These are phyloP conservation scores for Madurella mycetomatis DNA, from an alignment of 2,329 filamentous ascomycete species.

Conservation along the genomic window DNA sequence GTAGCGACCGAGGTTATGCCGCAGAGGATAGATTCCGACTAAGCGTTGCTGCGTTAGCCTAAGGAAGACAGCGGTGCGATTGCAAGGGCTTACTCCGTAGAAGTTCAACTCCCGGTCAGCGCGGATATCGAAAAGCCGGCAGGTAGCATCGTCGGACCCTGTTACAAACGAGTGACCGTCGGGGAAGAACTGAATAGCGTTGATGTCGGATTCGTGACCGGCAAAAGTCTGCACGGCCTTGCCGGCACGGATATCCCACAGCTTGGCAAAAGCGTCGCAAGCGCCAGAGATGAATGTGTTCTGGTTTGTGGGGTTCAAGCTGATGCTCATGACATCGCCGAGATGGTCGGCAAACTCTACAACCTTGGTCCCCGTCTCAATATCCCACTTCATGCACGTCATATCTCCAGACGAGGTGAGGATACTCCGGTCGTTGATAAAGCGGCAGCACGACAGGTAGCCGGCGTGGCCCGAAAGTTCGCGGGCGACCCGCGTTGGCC, in stretches of 20 bases:
- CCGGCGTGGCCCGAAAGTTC: slow-evolving; percentile 96
- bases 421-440: slow-evolving; percentile 97
- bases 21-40: slow-evolving; percentile 97
- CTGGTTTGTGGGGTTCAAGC: slow-evolving; percentile 97
- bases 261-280: slow-evolving; percentile 95
- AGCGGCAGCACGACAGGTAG: slow-evolving; percentile 96
- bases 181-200: slow-evolving; percentile 98
- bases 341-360: slow-evolving; percentile 98
- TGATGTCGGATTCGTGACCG: slow-evolving; percentile 97
- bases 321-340: slow-evolving; percentile 99
- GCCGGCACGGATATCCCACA: slow-evolving; percentile 97
- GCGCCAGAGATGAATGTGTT: slow-evolving; percentile 99
- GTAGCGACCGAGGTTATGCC: slow-evolving; percentile 98
- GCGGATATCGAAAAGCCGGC: slow-evolving; percentile 94
- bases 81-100: slow-evolving; percentile 53
- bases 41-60: slow-evolving; percentile 21
- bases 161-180: slow-evolving; percentile 98
- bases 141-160: slow-evolving; percentile 95
- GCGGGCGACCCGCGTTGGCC: slow-evolving; percentile 91
- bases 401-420: slow-evolving; percentile 98
- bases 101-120: slow-evolving; percentile 76
- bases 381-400: slow-evolving; percentile 99
- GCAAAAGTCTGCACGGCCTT: slow-evolving; percentile 99
- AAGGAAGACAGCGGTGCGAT: neutral
- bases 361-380: slow-evolving; percentile 94